Conservation (phyloP, 1,139 yeast species). For the Zygoascus sp. region DNA sequence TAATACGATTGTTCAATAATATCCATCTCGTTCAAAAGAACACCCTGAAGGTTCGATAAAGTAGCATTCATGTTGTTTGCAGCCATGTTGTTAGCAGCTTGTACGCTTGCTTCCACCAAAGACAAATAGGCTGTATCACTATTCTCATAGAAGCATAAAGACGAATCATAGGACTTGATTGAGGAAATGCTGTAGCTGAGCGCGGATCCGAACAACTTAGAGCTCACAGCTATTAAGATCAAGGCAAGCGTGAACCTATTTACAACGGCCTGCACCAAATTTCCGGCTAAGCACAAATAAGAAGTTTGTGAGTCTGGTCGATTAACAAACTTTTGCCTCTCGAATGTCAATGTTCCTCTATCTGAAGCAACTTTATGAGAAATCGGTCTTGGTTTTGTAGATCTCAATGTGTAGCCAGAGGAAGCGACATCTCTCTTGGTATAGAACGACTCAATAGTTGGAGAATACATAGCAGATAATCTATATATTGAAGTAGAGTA, state of each 20-base stretch:
- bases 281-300: slow-evolving; percentile 23
- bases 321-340: neutral
- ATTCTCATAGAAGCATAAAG: neutral
- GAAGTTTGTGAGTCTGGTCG: slow-evolving; percentile 18
- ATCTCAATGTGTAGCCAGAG: neutral
- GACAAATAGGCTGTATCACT: neutral
- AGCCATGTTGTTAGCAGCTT: neutral
- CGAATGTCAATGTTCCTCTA: too few species aligned
- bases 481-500: neutral
- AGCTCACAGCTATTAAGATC: slow-evolving; percentile 18
- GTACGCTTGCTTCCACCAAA: neutral
- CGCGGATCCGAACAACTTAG: slow-evolving; percentile 16
- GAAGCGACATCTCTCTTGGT: slow-evolving; percentile 12
- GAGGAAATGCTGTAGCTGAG: neutral
- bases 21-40: slow-evolving; percentile 5
- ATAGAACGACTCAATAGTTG: slow-evolving; percentile 25
- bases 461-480: slow-evolving; percentile 14
- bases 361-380: too few species aligned
- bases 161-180: neutral
- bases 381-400: too few species aligned
- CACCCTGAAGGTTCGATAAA: slow-evolving; percentile 9
- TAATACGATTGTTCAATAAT: slow-evolving; percentile 10
- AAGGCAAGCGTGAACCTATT: slow-evolving; percentile 21
- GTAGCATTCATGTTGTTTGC: slow-evolving; percentile 13
- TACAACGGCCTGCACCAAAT: slow-evolving; percentile 19